These are phyloP conservation scores for Endotrypanum monterogeii DNA, from an alignment of 208 protist genomes.

Conservation along the genomic window DNA sequence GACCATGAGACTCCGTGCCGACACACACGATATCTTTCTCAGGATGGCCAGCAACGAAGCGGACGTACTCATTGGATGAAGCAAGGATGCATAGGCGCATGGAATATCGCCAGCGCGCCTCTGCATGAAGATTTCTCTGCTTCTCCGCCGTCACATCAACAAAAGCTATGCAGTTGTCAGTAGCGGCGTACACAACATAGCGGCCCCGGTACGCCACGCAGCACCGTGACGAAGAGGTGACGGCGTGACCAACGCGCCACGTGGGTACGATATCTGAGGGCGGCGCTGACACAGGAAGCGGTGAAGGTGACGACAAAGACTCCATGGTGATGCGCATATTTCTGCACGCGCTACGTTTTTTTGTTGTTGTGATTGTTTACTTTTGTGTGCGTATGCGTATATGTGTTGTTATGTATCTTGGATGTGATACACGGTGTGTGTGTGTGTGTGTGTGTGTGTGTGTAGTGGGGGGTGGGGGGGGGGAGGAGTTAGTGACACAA, in stretches of 20 bases:
- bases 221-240: constrained; percentile 11
- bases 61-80: constrained; percentile 36
- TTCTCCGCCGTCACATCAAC: constrained; percentile 7
- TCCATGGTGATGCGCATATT: background rate
- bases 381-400: background rate
- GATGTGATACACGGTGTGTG: too few species aligned
- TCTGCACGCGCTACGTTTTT: background rate
- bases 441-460: background rate
- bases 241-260: constrained; percentile 30
- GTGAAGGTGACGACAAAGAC: background rate
- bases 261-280: background rate
- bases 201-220: constrained; percentile 27
- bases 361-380: background rate
- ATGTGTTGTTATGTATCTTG: background rate
- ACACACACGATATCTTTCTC: constrained; percentile 56
- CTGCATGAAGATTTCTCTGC: background rate
- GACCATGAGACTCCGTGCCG: constrained; percentile 62
- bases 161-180: constrained; percentile 13
- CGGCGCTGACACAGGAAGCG: background rate
- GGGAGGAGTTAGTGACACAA: background rate
- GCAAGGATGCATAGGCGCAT: constrained; percentile 27
- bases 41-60: constrained; percentile 63
- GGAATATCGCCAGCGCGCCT: constrained; percentile 16
- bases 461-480: background rate
- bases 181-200: constrained; percentile 32